Percentiles rank a stretch among this genome's conserved stretches.
These are phyloP conservation scores for Diaporthe citrichinensis DNA, from an alignment of 2,329 filamentous ascomycete genomes.

Conservation along the genomic window DNA sequence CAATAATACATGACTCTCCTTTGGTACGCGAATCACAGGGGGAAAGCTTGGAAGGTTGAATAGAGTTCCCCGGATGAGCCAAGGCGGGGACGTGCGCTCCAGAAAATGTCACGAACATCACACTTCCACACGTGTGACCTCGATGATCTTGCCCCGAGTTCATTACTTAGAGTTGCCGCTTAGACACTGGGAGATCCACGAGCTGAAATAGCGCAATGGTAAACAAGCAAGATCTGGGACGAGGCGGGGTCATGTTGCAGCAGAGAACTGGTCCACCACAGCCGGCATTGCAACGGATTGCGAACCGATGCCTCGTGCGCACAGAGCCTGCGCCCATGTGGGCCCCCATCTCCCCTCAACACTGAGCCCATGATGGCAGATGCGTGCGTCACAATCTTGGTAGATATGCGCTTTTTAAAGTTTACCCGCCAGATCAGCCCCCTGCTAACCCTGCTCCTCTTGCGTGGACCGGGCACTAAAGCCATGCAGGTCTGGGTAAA, in stretches of 20 bases:
- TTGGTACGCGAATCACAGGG: background rate
- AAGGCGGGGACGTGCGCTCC: constrained; percentile 17
- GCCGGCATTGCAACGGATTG: background rate
- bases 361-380: background rate
- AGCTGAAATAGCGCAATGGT: background rate
- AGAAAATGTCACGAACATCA: background rate
- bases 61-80: background rate
- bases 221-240: background rate
- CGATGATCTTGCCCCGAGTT: background rate
- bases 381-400: background rate
- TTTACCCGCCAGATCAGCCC: background rate
- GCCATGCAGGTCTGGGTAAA: background rate
- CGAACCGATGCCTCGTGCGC: constrained; percentile 21
- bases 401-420: background rate
- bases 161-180: constrained; percentile 13
- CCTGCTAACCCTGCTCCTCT: too few relatives aligned
- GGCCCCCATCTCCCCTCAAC: background rate
- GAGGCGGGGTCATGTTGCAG: background rate
- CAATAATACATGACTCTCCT: background rate
- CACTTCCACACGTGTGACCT: background rate
- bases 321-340: background rate
- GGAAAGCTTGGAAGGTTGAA: background rate
- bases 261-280: background rate
- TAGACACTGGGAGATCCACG: background rate
- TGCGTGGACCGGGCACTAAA: background rate